Conservation (phyloP, 139 green algal species). For the Marvania coccoides region DNA sequence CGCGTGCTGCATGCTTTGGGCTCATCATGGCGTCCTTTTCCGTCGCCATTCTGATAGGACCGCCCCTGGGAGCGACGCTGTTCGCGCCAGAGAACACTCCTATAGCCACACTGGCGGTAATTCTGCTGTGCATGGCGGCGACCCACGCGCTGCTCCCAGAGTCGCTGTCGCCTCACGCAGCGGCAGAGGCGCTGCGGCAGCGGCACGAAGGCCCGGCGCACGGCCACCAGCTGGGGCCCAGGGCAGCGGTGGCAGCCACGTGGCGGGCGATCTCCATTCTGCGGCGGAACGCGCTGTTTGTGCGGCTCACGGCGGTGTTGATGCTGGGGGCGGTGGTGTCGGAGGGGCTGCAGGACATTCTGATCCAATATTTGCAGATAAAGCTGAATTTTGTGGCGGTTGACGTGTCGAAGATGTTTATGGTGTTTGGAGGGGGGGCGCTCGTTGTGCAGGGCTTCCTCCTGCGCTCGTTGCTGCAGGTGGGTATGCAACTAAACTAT, state of each 20-base stretch:
- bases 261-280: slow-evolving; percentile 32
- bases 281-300: slow-evolving; percentile 39
- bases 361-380: slow-evolving; percentile 78
- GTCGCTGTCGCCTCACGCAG: slow-evolving; percentile 2
- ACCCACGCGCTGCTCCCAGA: slow-evolving; percentile 29
- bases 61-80: slow-evolving; percentile 12
- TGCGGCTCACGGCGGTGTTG: slow-evolving; percentile 34
- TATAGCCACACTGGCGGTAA: neutral
- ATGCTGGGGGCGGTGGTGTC: slow-evolving; percentile 32
- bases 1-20: slow-evolving; percentile 49
- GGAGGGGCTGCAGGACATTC: slow-evolving; percentile 57
- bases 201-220: neutral
- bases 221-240: neutral
- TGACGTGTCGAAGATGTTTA: slow-evolving; percentile 52
- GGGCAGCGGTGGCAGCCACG: neutral
- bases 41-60: slow-evolving; percentile 20
- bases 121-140: neutral
- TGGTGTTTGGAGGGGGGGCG: slow-evolving; percentile 43
- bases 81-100: slow-evolving; percentile 6
- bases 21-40: slow-evolving; percentile 47
- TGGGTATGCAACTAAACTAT: too few species aligned
- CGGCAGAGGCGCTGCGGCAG: neutral
- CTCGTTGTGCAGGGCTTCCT: slow-evolving; percentile 61
- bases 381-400: slow-evolving; percentile 54
- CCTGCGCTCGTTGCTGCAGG: slow-evolving; percentile 41